phyloP scores from a whole-genome alignment of 345 rosid genomes.

The Salix arbutifolia region DNA sequence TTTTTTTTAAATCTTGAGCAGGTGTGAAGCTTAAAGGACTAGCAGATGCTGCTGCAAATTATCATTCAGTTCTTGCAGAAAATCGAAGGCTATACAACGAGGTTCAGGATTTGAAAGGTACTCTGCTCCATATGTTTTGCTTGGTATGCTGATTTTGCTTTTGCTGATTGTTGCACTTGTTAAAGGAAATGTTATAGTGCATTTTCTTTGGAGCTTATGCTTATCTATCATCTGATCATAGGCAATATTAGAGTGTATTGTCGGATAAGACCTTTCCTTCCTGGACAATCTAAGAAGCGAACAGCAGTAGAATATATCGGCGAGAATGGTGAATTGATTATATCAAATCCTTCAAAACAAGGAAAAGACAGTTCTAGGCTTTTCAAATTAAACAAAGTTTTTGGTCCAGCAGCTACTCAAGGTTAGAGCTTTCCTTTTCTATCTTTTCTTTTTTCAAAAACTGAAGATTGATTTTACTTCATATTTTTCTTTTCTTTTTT shows the following conservation, averaged over 20 bases:
- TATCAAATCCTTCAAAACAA: constrained; percentile 73
- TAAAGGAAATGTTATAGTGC: constrained; percentile 79
- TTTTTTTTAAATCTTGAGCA: constrained; percentile 18
- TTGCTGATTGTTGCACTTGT: constrained; percentile 11
- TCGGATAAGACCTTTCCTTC: constrained; percentile 88
- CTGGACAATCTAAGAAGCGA: constrained; percentile 68
- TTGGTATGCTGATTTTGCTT: constrained; percentile 14
- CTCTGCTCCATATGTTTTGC: background rate
- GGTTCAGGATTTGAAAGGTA: constrained; percentile 97
- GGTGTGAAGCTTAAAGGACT: constrained; percentile 78
- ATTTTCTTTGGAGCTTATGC: constrained; percentile 38
- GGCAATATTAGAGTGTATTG: constrained; percentile 98
- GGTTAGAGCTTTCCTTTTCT: constrained; percentile 37
- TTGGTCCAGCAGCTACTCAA: constrained; percentile 75
- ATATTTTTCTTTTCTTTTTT: background rate
- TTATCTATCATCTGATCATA: constrained; percentile 12
- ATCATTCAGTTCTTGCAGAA: constrained; percentile 74
- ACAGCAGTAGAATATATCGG: constrained; percentile 73
- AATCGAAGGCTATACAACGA: constrained; percentile 85
- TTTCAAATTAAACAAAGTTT: constrained; percentile 90
- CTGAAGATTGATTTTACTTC: background rate
- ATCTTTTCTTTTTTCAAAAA: background rate
- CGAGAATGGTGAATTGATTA: constrained; percentile 87
- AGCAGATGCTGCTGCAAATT: constrained; percentile 77
- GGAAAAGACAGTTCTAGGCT: constrained; percentile 74